These are phyloP conservation scores for Glarea lozoyensis DNA, from an alignment of 495 filamentous ascomycete genomes.

Conservation along the genomic window DNA sequence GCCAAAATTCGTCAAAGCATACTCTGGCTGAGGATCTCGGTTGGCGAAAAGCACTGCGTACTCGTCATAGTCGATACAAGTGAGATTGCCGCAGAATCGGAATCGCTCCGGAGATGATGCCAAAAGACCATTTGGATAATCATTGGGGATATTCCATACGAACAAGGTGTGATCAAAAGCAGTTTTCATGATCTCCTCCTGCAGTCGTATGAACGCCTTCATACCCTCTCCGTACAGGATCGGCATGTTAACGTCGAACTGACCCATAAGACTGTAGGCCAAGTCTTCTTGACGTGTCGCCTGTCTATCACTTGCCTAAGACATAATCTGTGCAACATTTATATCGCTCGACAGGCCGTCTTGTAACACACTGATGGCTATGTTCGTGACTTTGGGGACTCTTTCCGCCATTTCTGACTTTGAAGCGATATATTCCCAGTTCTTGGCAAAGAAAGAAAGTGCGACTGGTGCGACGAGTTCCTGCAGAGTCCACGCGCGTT, in stretches of 20 bases:
- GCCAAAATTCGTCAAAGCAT: neutral
- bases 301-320: neutral
- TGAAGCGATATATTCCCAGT: neutral
- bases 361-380: neutral
- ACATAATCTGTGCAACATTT: neutral
- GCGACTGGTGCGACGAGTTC: neutral
- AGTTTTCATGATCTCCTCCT: slow-evolving; percentile 1
- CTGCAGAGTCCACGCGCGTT: neutral
- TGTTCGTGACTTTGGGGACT: neutral
- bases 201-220: slow-evolving; percentile 2
- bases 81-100: neutral
- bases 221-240: slow-evolving; percentile 3
- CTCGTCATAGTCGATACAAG: neutral
- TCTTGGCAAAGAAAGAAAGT: neutral
- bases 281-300: slow-evolving; percentile 3
- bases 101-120: slow-evolving; percentile 2
- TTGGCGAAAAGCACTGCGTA: neutral
- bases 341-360: neutral
- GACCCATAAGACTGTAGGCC: slow-evolving; percentile 2
- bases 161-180: slow-evolving; percentile 2
- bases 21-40: neutral
- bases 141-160: neutral
- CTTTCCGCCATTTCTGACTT: neutral
- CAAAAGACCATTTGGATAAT: neutral
- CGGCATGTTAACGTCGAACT: slow-evolving; percentile 6